These are phyloP conservation scores for Silybum marianum DNA, from an alignment of 129 eudicot species.

Conservation along the genomic window DNA sequence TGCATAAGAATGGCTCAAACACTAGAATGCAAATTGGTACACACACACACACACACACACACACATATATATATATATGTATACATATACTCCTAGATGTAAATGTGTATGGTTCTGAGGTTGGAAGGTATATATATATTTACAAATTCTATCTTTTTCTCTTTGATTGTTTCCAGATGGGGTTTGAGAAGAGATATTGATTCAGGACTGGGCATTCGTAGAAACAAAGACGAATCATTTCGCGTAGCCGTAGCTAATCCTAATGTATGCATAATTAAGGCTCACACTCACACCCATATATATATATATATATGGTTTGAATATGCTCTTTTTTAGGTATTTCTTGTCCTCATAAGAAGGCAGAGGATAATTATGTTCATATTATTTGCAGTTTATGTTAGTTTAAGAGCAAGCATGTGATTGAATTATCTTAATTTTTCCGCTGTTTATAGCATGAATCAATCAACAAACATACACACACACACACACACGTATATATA, in stretches of 20 bases:
- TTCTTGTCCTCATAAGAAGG: conserved; percentile 2
- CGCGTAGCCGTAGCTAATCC: conserved; percentile 77
- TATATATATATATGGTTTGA: conserved; percentile 47
- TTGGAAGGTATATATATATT: background rate
- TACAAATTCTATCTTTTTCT: background rate
- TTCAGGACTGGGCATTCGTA: conserved; percentile 31
- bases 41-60: no score
- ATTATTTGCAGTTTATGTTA: background rate
- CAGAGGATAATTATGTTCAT: conserved; percentile 8
- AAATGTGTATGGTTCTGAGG: conserved; percentile 10
- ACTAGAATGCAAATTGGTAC: conserved; percentile 2
- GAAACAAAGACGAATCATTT: conserved; percentile 47
- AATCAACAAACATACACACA: background rate
- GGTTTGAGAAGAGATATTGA: conserved; percentile 45
- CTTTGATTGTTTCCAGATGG: conserved; percentile 50
- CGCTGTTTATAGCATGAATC: background rate
- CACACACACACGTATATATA: background rate
- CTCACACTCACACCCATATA: conserved; percentile 31
- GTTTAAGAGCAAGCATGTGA: background rate
- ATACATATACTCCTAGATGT: background rate
- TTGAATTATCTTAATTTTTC: background rate
- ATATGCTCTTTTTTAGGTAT: conserved; percentile 47
- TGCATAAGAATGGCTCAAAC: conserved; percentile 11
- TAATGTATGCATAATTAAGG: conserved; percentile 65
- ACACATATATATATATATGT: background rate